Conservation (phyloP, 1,139 yeast species). For the Taiozyma onychis region DNA sequence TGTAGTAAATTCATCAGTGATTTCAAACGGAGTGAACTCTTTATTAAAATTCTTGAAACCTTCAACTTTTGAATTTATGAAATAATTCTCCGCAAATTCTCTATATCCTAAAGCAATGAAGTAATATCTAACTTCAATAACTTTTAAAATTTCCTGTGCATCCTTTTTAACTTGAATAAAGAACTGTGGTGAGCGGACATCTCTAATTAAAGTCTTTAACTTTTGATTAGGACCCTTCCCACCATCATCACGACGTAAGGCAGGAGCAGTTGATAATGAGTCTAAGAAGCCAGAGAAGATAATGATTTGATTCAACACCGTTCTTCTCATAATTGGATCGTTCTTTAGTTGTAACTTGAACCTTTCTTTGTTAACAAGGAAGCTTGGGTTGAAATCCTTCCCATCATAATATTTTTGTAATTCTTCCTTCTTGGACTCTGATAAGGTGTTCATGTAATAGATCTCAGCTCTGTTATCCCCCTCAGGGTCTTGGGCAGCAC, state of each 20-base stretch:
- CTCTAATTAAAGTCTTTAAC: not conserved
- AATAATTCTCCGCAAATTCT: slow-evolving; percentile 5
- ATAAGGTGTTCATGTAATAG: slow-evolving; percentile 6
- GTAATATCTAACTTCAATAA: slow-evolving; percentile 5
- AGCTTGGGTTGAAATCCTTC: slow-evolving; percentile 13
- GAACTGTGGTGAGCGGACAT: not conserved
- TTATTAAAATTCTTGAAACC: slow-evolving; percentile 5
- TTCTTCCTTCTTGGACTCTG: slow-evolving; percentile 6
- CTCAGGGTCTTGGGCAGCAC: not conserved
- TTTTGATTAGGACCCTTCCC: slow-evolving; percentile 1
- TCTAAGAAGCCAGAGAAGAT: slow-evolving; percentile 6
- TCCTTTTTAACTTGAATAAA: slow-evolving; percentile 1
- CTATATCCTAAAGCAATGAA: not conserved
- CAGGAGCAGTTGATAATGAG: not conserved
- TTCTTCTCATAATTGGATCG: slow-evolving; percentile 13
- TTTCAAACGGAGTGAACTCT: slow-evolving; percentile 1
- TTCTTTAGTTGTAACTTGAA: slow-evolving; percentile 13
- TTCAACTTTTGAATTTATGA: slow-evolving; percentile 5
- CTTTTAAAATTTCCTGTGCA: not conserved
- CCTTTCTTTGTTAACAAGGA: slow-evolving; percentile 9
- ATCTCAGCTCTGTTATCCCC: slow-evolving; percentile 3
- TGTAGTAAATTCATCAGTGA: slow-evolving; percentile 4
- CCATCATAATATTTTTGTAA: slow-evolving; percentile 8
- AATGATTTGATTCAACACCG: slow-evolving; percentile 9
- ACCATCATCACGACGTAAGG: not conserved